Base-by-base conservation (phyloP, 768 basidiomycete genomes). In the Lactarius vividus region DNA sequence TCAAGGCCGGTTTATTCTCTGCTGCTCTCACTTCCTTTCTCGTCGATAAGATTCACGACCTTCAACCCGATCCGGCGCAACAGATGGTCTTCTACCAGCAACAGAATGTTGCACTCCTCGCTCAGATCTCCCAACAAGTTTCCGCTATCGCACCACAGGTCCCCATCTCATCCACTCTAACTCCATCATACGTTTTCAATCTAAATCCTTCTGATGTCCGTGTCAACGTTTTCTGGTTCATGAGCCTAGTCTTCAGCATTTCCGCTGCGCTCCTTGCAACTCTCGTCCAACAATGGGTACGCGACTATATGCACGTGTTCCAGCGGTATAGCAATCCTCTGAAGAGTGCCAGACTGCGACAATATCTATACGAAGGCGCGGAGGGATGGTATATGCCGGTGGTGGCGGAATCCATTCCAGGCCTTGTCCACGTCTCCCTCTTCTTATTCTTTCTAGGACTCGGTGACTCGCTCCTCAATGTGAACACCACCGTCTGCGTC, bases 381-480 rank as follows among this genome's bases (percentile, higher is more conserved):
- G 74, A 75, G 23, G 72, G 67, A 52, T 83, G 80, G 71, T 71
- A 73, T 11, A 77, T 84, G 73, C 71, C 76, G 6, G 69, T 75
- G 4, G 71, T 84, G 8, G 79, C 83, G 3, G 76, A 79, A 46
- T 67, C 74, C 15, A 79, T 84, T 28, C 83, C 83, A 0, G 74
- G 79, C n/a, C 76, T 84, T 10, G 76, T 85, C 26, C 83, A 84
- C 65, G 72, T 80, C 7, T 81, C 82, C 2, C 74, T 83, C 16
- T 76, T 82, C 26, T 73, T 84, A 10, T 84, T 84, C 73, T 79
- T 86, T 71, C 75, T 79, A 35, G 80, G 81, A 37, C 75, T 85
- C 37, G 72, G 82, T 39, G 76, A 78, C 26, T 82, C 84, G 69
- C 73, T 84, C 35, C 72, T 72, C 63, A 72, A 78, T 11, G 70